Evolutionary conservation across 2,329 filamentous ascomycete genomes (phyloP), one percentile per base, ranked within the genome.

Genomic region (Parascedosporium putredinis): DNA sequence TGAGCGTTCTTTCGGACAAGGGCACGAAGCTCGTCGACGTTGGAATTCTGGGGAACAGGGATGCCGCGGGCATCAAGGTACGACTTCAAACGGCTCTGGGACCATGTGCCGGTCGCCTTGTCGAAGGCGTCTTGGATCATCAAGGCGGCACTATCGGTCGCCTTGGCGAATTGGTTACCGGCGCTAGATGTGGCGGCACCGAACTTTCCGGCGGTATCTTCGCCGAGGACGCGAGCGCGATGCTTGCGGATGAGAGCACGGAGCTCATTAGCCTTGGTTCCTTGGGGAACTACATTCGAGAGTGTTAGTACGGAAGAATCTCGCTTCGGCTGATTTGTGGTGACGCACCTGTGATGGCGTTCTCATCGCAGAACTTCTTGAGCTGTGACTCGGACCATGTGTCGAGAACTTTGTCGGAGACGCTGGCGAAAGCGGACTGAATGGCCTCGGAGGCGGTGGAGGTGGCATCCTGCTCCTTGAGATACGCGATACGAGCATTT

Each of bases 301-400:
- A 16, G 29, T 34, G 18, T 43, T 43, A 40, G 34, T 4, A 45
- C 23, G 12, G 40, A 43, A 24, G 18, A 22, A 23, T 16, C 18
- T n/a, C n/a, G n/a, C n/a, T n/a, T n/a, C n/a, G n/a, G n/a, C n/a
- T n/a, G n/a, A 24, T 22, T 20, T 22, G 2, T 22, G 10, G 16
- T 3, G 4, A 54, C 63, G 24, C 58, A 70, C 69, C 68, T 10
- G 62, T 65, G 62, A 98, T 85, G 51, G 81, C 81, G 59, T 97
- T 93, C 75, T 90, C 88, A 71, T 97, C 91, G 50, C 82, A 82
- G 72, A 93, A 97, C 55, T 88, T 84, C 76, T 97, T 97, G 64
- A 98, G 76, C 65, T 95, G 75, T 36, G 77, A 78, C 61, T 96
- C 90, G 60, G 85, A 83, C 93, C 93, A 98, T 3, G 86, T 82